Evolutionary conservation across 225 moss, liverwort and hornwort genomes (phyloP), one percentile per base, ranked within the genome.

Genomic region (Antitrichia curtipendula): DNA sequence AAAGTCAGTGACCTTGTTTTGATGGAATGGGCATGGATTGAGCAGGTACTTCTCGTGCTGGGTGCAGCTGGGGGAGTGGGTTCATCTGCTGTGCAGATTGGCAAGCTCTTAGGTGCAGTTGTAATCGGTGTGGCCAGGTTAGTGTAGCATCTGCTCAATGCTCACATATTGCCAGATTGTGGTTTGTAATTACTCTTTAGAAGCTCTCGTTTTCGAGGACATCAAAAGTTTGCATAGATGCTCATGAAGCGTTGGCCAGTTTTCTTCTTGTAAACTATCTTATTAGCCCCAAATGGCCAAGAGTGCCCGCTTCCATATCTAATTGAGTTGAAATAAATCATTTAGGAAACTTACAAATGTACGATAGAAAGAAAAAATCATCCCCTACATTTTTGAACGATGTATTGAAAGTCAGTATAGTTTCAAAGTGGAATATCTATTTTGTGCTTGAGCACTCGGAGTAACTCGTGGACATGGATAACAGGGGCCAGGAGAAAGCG

Each of bases 31-130:
- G 24, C 59, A 61, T 49, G 86, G 43, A 24, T 86, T 83, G 59
- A 88, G 85, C 97, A 99, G 99, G 99, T 99, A 50, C 91, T 99
- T 61, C 95, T 99, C 23, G 97, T 99, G 75, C 91, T 99, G 80
- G 99, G 99, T 85, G 99, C 99, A 83, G 97, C 87, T 32, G 99
- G 99, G 38, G 99, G 99, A 86, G 96, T 95, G 64, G 99, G 99
- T 66, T 74, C 95, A 85, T 95, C 99, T 61, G 99, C 99, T 90
- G 99, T 99, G 79, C 95, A 97, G 88, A 94, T 99, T 90, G 99
- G 95, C 86, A 99, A 96, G 90, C 80, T 97, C 28, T 86, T 95
- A 87, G 99, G 99, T 84, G 99, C 99, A 74, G 90, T 95, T 82
- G 99, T 99, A 61, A 96, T 99, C 75, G 99, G 97, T 80, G 96